Evolutionary conservation across 345 rosid species (phyloP), one percentile per base, ranked within the genome.

Genomic region (Alliaria petiolata): DNA sequence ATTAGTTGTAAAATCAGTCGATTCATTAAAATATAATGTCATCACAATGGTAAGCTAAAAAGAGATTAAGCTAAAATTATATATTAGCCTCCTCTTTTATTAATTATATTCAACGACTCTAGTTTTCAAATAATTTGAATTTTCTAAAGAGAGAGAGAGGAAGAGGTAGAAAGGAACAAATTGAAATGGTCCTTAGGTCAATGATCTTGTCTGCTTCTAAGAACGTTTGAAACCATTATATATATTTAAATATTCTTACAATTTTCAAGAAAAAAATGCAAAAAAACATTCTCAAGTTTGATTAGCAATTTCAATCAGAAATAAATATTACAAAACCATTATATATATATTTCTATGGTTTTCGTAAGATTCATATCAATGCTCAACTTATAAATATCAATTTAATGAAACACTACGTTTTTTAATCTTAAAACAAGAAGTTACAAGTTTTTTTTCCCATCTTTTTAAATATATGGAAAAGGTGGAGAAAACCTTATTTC

Each of bases 161-260:
- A 30, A 50, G 14, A 70, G 7, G 55, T 39, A 5, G 6, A 28
- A 22, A 16, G 40, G 36, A 30, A 50, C 5, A 40, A 56, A 19
- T 20, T 39, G 60, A 58, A 49, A 49, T 58, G 30, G 63, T 52
- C 69, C 3, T 52, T 42, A 1, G 73, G 74, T 75, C 69, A 75
- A 68, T 51, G 28, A 34, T 51, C 6, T 61, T 52, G 79, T 61
- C 79, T 61, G 54, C 62, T 68, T 75, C 69, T 52, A 16, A 34
- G 74, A 61, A 75, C 55, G 1, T 68, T 61, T 43, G 74, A 75
- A 72, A 72, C 5, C 31, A 55, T 14, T 20, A 47, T 25, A 4
- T 45, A 65, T 64, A 71, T 8, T 2, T 35, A 8, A 36, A 36
- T 36, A 33, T 15, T 15, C 59, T 31, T 10, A 11, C 14, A 36